Percentiles rank a stretch among this genome's conserved stretches.
These are phyloP conservation scores for Phycomyces blakesleeanus DNA, from an alignment of 192 early-diverging fungal genomes.

Conservation along the genomic window DNA sequence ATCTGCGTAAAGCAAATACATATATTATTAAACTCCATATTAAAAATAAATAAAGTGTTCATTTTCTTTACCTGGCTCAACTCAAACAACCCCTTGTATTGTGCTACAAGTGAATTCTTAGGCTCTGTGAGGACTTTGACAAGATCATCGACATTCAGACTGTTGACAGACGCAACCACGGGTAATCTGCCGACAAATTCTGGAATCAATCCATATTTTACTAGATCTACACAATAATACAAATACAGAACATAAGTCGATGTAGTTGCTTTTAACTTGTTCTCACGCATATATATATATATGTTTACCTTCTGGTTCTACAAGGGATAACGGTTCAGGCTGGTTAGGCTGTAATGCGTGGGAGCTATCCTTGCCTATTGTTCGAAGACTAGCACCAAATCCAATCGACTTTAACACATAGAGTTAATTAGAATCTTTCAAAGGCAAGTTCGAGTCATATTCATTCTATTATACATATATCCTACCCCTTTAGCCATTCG, in stretches of 20 bases:
- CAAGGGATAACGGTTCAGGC: constrained; percentile 22
- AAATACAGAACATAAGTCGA: neutral
- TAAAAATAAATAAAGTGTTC: neutral
- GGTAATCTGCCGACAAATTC: constrained; percentile 91
- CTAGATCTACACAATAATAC: constrained; percentile 50
- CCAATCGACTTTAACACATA: constrained; percentile 58
- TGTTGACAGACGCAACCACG: constrained; percentile 71
- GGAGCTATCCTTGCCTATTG: constrained; percentile 16
- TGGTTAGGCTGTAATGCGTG: constrained; percentile 16
- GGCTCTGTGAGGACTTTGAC: constrained; percentile 77
- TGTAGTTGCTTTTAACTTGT: too few relatives aligned
- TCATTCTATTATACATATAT: too few relatives aligned
- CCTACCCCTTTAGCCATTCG: constrained; percentile 69
- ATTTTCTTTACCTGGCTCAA: constrained; percentile 46
- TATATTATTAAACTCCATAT: constrained; percentile 8
- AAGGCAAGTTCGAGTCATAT: neutral
- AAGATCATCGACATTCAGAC: constrained; percentile 63
- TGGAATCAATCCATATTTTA: constrained; percentile 85
- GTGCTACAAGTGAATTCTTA: constrained; percentile 75
- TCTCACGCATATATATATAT: too few relatives aligned
- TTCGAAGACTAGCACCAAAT: constrained; percentile 53
- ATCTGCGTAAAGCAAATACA: constrained; percentile 7
- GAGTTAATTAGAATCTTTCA: neutral
- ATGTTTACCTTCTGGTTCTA: constrained; percentile 18
- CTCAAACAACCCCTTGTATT: constrained; percentile 74